Conservation (phyloP, 2,329 filamentous ascomycete species). For the Hirsutella rhossiliensis region DNA sequence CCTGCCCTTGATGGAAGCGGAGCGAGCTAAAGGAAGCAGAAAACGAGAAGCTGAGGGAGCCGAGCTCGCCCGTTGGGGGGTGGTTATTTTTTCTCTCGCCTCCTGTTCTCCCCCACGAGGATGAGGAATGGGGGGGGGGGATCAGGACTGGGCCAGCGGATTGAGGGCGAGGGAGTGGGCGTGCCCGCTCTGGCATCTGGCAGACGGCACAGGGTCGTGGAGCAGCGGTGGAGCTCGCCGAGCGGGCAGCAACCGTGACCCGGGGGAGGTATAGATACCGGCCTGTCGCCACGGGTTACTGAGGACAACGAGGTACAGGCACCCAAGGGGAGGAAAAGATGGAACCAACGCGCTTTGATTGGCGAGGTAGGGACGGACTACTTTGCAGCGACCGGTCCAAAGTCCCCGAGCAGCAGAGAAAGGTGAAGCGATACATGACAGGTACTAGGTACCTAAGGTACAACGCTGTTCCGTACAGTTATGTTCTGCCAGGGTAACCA, state of each 20-base stretch:
- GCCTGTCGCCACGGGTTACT: too few relatives aligned
- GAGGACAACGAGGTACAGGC: not conserved
- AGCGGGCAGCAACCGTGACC: not conserved
- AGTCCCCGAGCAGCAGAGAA: too few relatives aligned
- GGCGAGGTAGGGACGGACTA: too few relatives aligned
- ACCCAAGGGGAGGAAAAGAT: too few relatives aligned
- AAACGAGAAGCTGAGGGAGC: not conserved
- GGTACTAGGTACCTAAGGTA: too few relatives aligned
- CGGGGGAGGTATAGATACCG: too few relatives aligned
- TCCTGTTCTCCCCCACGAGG: slow-evolving; percentile 1
- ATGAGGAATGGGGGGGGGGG: not conserved
- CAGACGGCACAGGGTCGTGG: not conserved
- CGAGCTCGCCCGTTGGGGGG: not conserved
- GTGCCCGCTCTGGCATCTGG: not conserved
- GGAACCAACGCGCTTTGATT: too few relatives aligned
- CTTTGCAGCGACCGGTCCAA: too few relatives aligned
- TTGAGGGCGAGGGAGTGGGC: not conserved
- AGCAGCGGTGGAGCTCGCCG: not conserved
- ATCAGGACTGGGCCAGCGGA: not conserved
- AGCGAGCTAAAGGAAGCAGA: not conserved
- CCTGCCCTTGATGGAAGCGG: not conserved
- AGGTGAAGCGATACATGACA: too few relatives aligned
- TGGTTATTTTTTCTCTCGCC: not conserved
- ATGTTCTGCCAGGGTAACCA: too few relatives aligned
- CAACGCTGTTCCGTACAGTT: too few relatives aligned